A percentile compares a stretch with the other conserved stretches of the same genome.
Conservation (phyloP, 2,329 filamentous ascomycete genomes). For the Septoria linicola region DNA sequence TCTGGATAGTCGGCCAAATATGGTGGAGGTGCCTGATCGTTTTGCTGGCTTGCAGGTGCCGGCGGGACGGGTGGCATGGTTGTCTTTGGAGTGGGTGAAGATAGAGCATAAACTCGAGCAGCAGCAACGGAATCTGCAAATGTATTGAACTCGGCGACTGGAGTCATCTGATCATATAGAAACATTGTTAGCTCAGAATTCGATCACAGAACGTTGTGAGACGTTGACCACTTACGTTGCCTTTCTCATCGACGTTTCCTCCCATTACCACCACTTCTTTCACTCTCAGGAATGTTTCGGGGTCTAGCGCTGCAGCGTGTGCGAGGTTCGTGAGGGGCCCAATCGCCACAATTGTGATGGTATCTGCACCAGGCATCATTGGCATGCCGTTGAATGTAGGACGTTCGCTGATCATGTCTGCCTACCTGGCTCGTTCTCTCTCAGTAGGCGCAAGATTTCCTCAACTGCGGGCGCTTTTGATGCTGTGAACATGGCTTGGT, state of each 20-base stretch:
- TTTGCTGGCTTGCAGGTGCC: constrained; percentile 34
- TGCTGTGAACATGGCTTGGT: constrained; percentile 64
- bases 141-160: constrained; percentile 91
- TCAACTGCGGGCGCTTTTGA: constrained; percentile 72
- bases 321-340: constrained; percentile 94
- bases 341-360: constrained; percentile 84
- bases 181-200: not conserved
- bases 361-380: constrained; percentile 49
- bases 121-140: constrained; percentile 69
- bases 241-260: constrained; percentile 73
- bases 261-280: constrained; percentile 97
- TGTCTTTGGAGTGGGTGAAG: constrained; percentile 61
- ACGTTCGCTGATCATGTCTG: not conserved
- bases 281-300: constrained; percentile 80
- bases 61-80: constrained; percentile 72
- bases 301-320: constrained; percentile 80
- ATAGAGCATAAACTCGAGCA: constrained; percentile 51
- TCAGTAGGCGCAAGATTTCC: constrained; percentile 84
- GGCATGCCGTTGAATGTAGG: not conserved
- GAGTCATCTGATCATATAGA: constrained; percentile 56
- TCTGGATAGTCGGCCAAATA: constrained; percentile 43
- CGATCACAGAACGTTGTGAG: too few relatives aligned
- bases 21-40: constrained; percentile 34
- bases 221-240: constrained; percentile 58
- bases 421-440: constrained; percentile 66